A percentile compares a stretch with the other conserved stretches of the same genome.
These are phyloP conservation scores for Colletotrichum tropicicola DNA, from an alignment of 2,329 filamentous ascomycete species.

Conservation along the genomic window DNA sequence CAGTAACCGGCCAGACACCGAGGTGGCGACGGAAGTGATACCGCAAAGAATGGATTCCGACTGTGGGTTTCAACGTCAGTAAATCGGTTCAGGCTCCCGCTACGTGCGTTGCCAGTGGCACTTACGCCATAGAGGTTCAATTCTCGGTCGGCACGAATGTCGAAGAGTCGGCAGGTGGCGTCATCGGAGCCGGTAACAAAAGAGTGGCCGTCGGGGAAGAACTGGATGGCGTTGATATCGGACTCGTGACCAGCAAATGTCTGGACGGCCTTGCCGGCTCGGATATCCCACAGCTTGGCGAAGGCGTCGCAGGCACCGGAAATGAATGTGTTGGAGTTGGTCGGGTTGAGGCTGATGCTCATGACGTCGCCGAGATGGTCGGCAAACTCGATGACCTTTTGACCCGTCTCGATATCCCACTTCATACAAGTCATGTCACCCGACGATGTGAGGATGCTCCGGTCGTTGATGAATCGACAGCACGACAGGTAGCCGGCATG, in stretches of 20 bases:
- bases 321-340: slow-evolving; percentile 98
- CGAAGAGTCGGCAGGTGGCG: slow-evolving; percentile 95
- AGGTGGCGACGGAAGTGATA: slow-evolving; percentile 98
- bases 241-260: slow-evolving; percentile 98
- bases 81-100: neutral
- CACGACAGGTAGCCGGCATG: slow-evolving; percentile 98
- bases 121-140: slow-evolving; percentile 74
- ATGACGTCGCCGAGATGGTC: slow-evolving; percentile 99
- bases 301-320: slow-evolving; percentile 99
- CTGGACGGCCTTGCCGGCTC: slow-evolving; percentile 97
- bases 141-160: slow-evolving; percentile 92
- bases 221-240: slow-evolving; percentile 99
- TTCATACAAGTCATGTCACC: slow-evolving; percentile 99
- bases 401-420: slow-evolving; percentile 98
- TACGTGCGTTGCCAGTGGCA: slow-evolving; percentile 29
- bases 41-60: slow-evolving; percentile 97
- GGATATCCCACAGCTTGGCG: slow-evolving; percentile 98
- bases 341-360: slow-evolving; percentile 99
- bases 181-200: slow-evolving; percentile 98
- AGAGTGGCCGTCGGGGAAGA: slow-evolving; percentile 98
- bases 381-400: slow-evolving; percentile 97
- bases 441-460: slow-evolving; percentile 96
- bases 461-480: slow-evolving; percentile 98
- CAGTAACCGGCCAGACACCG: slow-evolving; percentile 91
- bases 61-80: slow-evolving; percentile 55